Evolutionary conservation across 164 flowering plant genomes (phyloP).

Genomic region (Taxillus chinensis): DNA sequence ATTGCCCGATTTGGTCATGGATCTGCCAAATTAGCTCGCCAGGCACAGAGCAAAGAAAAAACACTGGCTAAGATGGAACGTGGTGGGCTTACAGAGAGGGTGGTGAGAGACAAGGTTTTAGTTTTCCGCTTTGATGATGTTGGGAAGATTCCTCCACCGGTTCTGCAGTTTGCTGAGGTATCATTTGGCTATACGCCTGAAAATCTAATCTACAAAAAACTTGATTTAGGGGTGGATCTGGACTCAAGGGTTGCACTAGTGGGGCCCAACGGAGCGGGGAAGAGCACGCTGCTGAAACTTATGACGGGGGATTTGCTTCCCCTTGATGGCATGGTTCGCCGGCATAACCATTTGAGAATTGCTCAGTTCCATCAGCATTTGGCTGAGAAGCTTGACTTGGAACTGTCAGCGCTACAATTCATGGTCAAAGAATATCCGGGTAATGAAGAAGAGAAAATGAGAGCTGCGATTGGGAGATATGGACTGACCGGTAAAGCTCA

Average conservation of each 20-base stretch:
- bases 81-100: conserved; percentile 90
- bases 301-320: conserved; percentile 93
- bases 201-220: conserved; percentile 70
- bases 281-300: conserved; percentile 90
- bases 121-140: conserved; percentile 85
- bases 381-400: conserved; percentile 83
- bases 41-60: conserved; percentile 96
- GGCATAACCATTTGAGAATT: conserved; percentile 89
- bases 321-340: conserved; percentile 86
- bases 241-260: conserved; percentile 90
- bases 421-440: conserved; percentile 91
- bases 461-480: conserved; percentile 81
- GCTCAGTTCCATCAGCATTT: conserved; percentile 95
- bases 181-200: conserved; percentile 90
- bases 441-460: conserved; percentile 90
- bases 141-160: conserved; percentile 98
- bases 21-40: conserved; percentile 93
- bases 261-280: conserved; percentile 98
- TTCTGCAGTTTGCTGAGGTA: conserved; percentile 90
- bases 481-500: conserved; percentile 90
- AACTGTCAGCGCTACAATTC: conserved; percentile 68
- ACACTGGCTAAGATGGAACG: conserved; percentile 96
- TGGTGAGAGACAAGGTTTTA: conserved; percentile 57
- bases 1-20: conserved; percentile 98
- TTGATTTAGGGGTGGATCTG: conserved; percentile 92